phyloP scores from a whole-genome alignment of 2,329 filamentous ascomycete species.

The Pezicula neosporulosa region DNA sequence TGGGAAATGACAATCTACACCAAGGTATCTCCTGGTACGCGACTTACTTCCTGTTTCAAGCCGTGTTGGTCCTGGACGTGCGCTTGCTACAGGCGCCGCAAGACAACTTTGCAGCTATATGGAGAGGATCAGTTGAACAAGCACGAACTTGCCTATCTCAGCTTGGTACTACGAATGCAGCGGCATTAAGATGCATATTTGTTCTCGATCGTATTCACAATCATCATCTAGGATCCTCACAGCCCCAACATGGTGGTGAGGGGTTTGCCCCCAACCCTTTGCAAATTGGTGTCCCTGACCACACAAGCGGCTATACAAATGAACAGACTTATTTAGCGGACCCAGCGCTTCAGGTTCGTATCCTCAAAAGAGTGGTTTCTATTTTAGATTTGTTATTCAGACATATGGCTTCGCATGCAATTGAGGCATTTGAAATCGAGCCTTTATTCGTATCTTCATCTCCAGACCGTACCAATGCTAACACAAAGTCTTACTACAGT shows the following conservation, averaged over 20 bases:
- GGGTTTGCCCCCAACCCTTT: not conserved
- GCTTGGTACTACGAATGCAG: conserved; percentile 7
- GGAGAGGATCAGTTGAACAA: conserved; percentile 7
- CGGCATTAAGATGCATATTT: conserved; percentile 12
- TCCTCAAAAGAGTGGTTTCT: no score
- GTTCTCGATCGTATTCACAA: conserved; percentile 12
- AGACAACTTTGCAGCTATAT: conserved; percentile 5
- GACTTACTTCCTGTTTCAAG: conserved; percentile 42
- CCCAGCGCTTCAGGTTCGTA: no score
- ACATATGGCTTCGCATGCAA: not conserved
- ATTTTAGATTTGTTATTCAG: not conserved
- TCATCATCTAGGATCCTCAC: conserved; percentile 1
- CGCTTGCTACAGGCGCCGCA: conserved; percentile 11
- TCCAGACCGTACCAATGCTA: not conserved
- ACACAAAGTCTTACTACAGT: conserved; percentile 7
- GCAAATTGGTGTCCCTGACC: not conserved
- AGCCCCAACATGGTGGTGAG: not conserved
- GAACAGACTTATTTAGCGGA: no score
- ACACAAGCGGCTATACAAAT: no score
- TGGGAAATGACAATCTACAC: conserved; percentile 22
- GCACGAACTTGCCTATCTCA: conserved; percentile 7
- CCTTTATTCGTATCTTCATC: not conserved
- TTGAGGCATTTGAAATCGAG: not conserved
- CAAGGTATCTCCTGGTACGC: conserved; percentile 38
- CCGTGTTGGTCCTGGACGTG: conserved; percentile 34